Evolutionary conservation across 768 basidiomycete genomes (phyloP).

Genomic region (Mycena indigotica): DNA sequence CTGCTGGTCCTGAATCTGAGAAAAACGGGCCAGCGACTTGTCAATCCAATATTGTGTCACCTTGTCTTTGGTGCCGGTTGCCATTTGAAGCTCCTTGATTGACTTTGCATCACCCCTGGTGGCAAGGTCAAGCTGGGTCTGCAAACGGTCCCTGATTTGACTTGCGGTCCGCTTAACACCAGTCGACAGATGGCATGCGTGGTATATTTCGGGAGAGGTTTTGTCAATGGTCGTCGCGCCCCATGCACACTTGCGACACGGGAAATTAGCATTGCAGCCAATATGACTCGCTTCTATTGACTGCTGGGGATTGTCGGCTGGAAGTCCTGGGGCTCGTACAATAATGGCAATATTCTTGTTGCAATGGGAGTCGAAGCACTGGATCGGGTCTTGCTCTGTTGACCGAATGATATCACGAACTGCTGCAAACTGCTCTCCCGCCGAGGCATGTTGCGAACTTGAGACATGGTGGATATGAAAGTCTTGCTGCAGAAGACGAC

Average conservation of each 20-base stretch:
- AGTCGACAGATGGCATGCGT: conserved; percentile 6
- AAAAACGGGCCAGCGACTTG: neutral
- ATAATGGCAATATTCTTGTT: conserved; percentile 6
- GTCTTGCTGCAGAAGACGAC: conserved; percentile 33
- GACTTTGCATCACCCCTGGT: neutral
- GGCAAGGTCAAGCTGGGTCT: conserved; percentile 3
- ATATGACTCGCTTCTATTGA: conserved; percentile 21
- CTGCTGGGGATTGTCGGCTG: conserved; percentile 25
- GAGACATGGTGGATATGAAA: conserved; percentile 32
- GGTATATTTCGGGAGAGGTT: conserved; percentile 12
- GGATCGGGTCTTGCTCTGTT: conserved; percentile 9
- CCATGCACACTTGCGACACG: conserved; percentile 17
- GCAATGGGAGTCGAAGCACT: conserved; percentile 10
- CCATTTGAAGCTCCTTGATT: neutral
- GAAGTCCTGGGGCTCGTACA: conserved; percentile 8
- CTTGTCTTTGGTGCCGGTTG: conserved; percentile 14
- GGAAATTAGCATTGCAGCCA: conserved; percentile 12
- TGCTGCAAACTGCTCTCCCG: conserved; percentile 30
- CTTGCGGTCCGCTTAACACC: conserved; percentile 19
- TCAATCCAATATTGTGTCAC: conserved; percentile 16
- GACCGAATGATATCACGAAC: conserved; percentile 7
- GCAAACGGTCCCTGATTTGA: neutral
- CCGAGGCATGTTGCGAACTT: conserved; percentile 35
- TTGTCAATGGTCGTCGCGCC: conserved; percentile 10
- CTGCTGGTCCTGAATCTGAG: neutral